Base-by-base conservation (phyloP, 2,329 filamentous ascomycete species). In the Phoma sp. region DNA sequence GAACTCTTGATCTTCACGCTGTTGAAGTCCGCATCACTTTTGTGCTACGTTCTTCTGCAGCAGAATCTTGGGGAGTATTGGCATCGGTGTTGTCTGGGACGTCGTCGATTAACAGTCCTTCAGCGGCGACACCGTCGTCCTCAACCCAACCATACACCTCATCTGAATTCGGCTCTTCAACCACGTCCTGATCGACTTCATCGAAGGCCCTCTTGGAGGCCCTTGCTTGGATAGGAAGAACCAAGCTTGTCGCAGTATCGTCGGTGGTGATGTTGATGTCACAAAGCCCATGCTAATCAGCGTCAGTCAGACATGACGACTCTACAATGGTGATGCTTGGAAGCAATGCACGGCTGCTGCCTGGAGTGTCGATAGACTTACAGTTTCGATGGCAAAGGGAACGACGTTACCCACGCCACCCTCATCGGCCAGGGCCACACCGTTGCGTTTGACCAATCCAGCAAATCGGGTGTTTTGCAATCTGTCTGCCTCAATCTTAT, bases 141-240 rank as follows among this genome's bases (percentile, higher is more conserved):
- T 89, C 84, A 35, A 82, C 83, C 88, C 88, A 91, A 11, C 87
- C 88, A 65, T 90, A 90, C 65, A 89, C 85, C 59, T 90, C 88
- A 55, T 88, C 86, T 18, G 73, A 76, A 13, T 80, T 79, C 27
- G 82, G 83, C 38, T 87, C 85, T 58, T 84, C 88, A 57, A 86
- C 84, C 47, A 81, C 83, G 4, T 86, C 82, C 39, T 88, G 82
- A 30, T 78, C 78, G 47, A 89, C 78, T 69, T 91, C 78, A 39
- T 75, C 68, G 48, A 75, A 77, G 8, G 62, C 85, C 63, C 89
- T 81, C 75, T 91, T 91, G 29, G 75, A 79, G 25, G 77, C 76
- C 55, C 80, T 71, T 36, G 58, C 48, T 51, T 65, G 58, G 47
- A 55, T 54, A 24, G 61, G 57, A 37, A 57, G 55, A 35, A 67